Conservation (phyloP, 2,329 filamentous ascomycete species). For the Trichoderma aggressivum region DNA sequence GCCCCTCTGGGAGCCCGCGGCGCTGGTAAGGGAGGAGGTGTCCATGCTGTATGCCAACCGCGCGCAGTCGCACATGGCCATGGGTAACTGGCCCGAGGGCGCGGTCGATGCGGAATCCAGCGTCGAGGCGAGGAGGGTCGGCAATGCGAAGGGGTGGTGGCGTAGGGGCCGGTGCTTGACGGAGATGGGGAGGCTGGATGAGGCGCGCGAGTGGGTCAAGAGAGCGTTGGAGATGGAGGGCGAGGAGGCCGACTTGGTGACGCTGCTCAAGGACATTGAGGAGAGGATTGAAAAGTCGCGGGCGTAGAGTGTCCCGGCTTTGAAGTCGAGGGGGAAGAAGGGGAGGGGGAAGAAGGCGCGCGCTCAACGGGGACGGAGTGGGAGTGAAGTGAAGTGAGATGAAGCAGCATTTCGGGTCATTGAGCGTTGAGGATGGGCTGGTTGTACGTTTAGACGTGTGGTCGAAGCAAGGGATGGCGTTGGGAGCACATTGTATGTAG, state of each 20-base stretch:
- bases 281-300: conserved; percentile 41
- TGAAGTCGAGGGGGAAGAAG: background rate
- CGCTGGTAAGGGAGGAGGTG: conserved; percentile 81
- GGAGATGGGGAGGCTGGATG: conserved; percentile 85
- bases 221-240: conserved; percentile 80
- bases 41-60: conserved; percentile 78
- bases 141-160: conserved; percentile 96
- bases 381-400: background rate
- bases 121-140: conserved; percentile 79
- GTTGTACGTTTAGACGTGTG: background rate
- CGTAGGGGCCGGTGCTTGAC: conserved; percentile 76
- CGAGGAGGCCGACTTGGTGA: conserved; percentile 60
- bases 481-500: background rate
- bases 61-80: conserved; percentile 83
- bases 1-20: conserved; percentile 83
- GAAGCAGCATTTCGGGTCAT: background rate
- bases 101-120: conserved; percentile 84
- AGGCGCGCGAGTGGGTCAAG: conserved; percentile 76
- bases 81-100: conserved; percentile 78
- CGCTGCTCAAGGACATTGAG: conserved; percentile 62
- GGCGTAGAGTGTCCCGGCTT: conserved; percentile 15
- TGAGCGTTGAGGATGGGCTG: background rate
- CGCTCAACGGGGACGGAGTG: background rate
- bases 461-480: background rate
- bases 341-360: background rate